phyloP scores from a whole-genome alignment of 2,329 filamentous ascomycete genomes.

The Fusarium austroafricanum region DNA sequence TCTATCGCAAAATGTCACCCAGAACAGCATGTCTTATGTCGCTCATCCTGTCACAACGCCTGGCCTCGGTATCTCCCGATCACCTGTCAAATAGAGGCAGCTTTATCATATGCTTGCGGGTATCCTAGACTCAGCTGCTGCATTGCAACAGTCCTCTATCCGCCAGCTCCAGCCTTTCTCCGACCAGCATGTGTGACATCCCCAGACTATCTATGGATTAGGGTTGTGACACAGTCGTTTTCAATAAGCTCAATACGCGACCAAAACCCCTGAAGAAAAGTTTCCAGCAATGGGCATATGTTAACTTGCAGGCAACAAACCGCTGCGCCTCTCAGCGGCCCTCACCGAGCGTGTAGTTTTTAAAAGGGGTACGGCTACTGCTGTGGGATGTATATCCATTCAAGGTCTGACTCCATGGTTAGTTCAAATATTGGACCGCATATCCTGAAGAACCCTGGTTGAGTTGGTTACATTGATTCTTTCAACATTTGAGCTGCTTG shows the following conservation, averaged over 20 bases:
- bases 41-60: constrained; percentile 15
- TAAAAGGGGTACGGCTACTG: constrained; percentile 34
- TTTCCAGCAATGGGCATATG: constrained; percentile 40
- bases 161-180: constrained; percentile 35
- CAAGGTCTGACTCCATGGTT: constrained; percentile 19
- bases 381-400: constrained; percentile 27
- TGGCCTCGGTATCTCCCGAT: constrained; percentile 45
- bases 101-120: constrained; percentile 28
- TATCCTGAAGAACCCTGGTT: constrained; percentile 31
- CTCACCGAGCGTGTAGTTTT: constrained; percentile 24
- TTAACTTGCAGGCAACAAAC: constrained; percentile 41
- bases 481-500: constrained; percentile 29
- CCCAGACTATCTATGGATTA: constrained; percentile 22
- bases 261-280: constrained; percentile 36
- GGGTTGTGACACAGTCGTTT: constrained; percentile 39
- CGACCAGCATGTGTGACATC: constrained; percentile 29
- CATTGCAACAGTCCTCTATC: constrained; percentile 28
- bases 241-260: constrained; percentile 35
- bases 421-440: constrained; percentile 28
- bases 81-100: constrained; percentile 34
- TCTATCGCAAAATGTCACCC: constrained; percentile 20
- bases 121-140: constrained; percentile 29
- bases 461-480: constrained; percentile 24
- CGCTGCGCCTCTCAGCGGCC: constrained; percentile 41
- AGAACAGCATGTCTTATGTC: constrained; percentile 12